Evolutionary conservation across 2,329 filamentous ascomycete genomes (phyloP).

Genomic region (Colletotrichum horii): DNA sequence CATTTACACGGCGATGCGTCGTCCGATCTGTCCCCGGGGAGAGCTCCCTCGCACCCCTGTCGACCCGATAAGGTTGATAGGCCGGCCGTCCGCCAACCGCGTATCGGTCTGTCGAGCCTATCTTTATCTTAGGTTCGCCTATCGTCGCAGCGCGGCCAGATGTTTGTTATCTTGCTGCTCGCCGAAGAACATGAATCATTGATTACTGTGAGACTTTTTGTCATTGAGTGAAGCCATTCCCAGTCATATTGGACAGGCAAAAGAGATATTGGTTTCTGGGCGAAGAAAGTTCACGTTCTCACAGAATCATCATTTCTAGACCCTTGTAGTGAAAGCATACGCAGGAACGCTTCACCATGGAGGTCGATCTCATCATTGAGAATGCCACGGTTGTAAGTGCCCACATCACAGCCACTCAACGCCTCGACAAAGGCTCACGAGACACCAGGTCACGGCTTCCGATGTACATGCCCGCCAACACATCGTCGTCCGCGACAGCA

Average conservation of each 20-base stretch:
- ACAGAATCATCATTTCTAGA: background rate
- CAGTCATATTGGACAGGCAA: background rate
- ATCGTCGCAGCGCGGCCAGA: background rate
- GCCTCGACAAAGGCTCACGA: background rate
- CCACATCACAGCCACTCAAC: background rate
- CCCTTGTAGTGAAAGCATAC: background rate
- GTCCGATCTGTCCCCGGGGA: background rate
- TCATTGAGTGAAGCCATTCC: background rate
- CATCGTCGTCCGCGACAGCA: constrained; percentile 4
- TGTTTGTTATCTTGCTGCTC: background rate
- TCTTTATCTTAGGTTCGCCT: constrained; percentile 1
- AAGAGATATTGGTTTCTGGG: background rate
- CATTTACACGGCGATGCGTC: background rate
- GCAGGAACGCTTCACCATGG: background rate
- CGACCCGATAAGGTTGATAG: constrained; percentile 5
- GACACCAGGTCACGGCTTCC: constrained; percentile 3
- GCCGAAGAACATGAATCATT: background rate
- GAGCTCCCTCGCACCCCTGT: background rate
- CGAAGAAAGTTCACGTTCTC: background rate
- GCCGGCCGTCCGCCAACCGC: background rate
- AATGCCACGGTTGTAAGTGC: constrained; percentile 15
- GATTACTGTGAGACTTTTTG: background rate
- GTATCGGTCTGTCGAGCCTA: background rate
- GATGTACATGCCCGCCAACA: constrained; percentile 3
- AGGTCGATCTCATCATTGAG: constrained; percentile 6